These are phyloP conservation scores for Albizia julibrissin DNA, from an alignment of 306 rosid genomes.

Conservation along the genomic window DNA sequence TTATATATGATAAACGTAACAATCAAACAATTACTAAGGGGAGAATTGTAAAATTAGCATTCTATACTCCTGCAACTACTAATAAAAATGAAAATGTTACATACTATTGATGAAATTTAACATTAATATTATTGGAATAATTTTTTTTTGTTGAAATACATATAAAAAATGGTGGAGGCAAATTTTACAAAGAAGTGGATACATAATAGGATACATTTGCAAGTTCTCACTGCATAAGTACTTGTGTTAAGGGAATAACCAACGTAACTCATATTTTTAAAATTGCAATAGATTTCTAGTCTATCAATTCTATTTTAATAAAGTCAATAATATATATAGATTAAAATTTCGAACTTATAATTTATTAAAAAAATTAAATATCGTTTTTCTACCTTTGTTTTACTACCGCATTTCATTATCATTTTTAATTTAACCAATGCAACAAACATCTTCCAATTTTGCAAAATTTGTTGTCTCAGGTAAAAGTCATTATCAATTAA, in stretches of 20 bases:
- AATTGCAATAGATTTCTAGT: background rate
- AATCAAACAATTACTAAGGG: background rate
- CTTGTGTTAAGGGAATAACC: background rate
- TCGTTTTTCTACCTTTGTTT: background rate
- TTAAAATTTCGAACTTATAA: too few species aligned
- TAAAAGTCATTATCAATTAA: too few species aligned
- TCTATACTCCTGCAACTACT: background rate
- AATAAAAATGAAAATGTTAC: background rate
- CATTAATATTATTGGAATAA: background rate
- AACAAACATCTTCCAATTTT: background rate
- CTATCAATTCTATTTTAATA: background rate
- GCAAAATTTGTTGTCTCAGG: too few species aligned
- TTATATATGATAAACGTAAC: background rate
- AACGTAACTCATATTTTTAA: background rate
- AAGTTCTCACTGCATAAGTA: background rate
- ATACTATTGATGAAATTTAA: background rate
- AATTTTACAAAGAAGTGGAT: background rate
- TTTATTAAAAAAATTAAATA: too few species aligned
- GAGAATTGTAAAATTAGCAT: background rate
- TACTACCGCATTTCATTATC: background rate
- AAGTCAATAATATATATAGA: background rate
- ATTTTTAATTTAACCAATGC: background rate
- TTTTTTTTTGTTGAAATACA: background rate
- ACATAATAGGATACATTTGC: background rate
- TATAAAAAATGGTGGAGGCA: background rate